A percentile compares a stretch with the other conserved stretches of the same genome.
Conservation (phyloP, 164 flowering plant genomes). For the Echeveria elegans region DNA sequence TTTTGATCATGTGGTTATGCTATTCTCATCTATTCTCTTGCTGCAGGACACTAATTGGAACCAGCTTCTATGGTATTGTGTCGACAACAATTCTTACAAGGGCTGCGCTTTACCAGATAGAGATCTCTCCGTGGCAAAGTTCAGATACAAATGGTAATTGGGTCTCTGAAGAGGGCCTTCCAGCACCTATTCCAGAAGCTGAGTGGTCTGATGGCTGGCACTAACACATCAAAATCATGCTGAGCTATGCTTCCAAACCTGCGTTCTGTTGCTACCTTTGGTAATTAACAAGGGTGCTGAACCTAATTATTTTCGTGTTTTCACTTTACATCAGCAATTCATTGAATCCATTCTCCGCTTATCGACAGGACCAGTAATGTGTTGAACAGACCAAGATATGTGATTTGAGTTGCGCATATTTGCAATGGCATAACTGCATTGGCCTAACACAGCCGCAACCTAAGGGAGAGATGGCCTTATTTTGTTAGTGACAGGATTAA, state of each 20-base stretch:
- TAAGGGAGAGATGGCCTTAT: no score
- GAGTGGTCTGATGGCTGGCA: conserved; percentile 5
- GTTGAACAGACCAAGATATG: no score
- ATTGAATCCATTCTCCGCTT: no score
- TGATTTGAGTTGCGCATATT: no score
- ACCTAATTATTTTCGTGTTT: background rate
- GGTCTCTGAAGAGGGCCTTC: background rate
- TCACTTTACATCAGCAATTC: background rate
- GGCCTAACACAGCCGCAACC: no score
- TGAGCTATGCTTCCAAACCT: background rate
- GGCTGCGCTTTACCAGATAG: conserved; percentile 73
- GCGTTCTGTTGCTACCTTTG: background rate
- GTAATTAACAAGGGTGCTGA: no score
- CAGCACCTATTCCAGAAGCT: background rate
- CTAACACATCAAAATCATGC: background rate
- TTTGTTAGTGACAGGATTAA: no score
- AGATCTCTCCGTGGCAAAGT: background rate
- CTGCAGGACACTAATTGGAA: conserved; percentile 74
- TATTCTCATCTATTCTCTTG: conserved; percentile 2
- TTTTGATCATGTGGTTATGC: background rate
- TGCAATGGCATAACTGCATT: no score
- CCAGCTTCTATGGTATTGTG: conserved; percentile 58
- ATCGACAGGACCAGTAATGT: no score
- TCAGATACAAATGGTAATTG: background rate
- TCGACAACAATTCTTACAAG: conserved; percentile 56